Conservation (phyloP, 805 yeast genomes). For the Cyberlindnera galapagoensis region DNA sequence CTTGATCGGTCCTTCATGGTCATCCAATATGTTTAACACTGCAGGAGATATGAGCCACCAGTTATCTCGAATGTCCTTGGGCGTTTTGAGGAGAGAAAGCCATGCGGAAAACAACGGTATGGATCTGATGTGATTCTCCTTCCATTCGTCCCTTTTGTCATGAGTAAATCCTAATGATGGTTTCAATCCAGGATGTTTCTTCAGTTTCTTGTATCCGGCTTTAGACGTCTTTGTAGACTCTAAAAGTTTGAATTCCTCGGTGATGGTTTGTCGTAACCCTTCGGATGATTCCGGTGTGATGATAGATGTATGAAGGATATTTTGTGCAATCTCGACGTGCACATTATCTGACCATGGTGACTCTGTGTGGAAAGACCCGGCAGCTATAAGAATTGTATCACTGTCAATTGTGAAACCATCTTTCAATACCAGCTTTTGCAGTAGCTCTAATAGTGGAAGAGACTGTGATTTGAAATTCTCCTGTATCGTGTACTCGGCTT, state of each 20-base stretch:
- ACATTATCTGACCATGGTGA: slow-evolving; percentile 19
- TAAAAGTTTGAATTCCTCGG: slow-evolving; percentile 10
- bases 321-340: not conserved
- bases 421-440: not conserved
- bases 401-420: not conserved
- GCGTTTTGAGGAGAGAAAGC: slow-evolving; percentile 1
- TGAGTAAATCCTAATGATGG: slow-evolving; percentile 12
- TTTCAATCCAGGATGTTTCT: slow-evolving; percentile 4
- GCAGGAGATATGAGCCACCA: slow-evolving; percentile 25
- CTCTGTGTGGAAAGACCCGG: slow-evolving; percentile 6
- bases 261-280: slow-evolving; percentile 1
- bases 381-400: not conserved
- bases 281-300: not conserved
- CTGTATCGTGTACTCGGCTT: slow-evolving; percentile 9
- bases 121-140: slow-evolving; percentile 11
- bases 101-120: slow-evolving; percentile 11
- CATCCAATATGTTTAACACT: slow-evolving; percentile 22
- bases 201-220: slow-evolving; percentile 19
- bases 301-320: not conserved
- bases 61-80: slow-evolving; percentile 9
- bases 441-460: not conserved
- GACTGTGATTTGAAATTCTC: slow-evolving; percentile 6
- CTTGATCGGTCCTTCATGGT: slow-evolving; percentile 23
- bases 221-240: slow-evolving; percentile 9
- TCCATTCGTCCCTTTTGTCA: slow-evolving; percentile 15